phyloP scores from a whole-genome alignment of 2,329 filamentous ascomycete genomes.

The Aspergillus sp. region DNA sequence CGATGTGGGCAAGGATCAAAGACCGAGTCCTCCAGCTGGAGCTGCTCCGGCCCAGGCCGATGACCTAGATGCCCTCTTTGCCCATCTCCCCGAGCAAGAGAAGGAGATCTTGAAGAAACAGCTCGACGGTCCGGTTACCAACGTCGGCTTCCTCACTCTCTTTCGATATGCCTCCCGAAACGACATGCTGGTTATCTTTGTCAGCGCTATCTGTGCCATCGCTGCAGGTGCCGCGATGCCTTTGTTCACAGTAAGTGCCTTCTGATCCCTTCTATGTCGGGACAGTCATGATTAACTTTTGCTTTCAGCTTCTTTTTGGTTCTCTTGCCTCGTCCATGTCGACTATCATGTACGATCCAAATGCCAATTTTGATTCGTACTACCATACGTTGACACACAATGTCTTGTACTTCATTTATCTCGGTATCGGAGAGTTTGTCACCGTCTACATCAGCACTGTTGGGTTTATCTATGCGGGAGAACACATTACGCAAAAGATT shows the following conservation, averaged over 20 bases:
- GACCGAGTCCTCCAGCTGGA: constrained; percentile 40
- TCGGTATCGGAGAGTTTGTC: constrained; percentile 75
- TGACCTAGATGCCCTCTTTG: constrained; percentile 46
- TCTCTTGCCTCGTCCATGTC: constrained; percentile 69
- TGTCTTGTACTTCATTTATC: constrained; percentile 80
- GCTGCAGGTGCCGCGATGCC: constrained; percentile 70
- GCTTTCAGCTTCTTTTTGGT: constrained; percentile 60
- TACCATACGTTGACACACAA: constrained; percentile 55
- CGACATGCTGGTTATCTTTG: constrained; percentile 59
- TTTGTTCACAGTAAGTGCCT: constrained; percentile 62
- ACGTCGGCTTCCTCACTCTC: constrained; percentile 60
- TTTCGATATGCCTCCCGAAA: constrained; percentile 66
- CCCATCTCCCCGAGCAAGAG: constrained; percentile 62
- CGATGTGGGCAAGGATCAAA: constrained; percentile 10
- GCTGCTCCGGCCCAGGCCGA: constrained; percentile 22
- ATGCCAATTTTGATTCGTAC: too few relatives aligned
- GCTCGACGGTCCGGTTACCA: constrained; percentile 59
- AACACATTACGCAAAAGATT: constrained; percentile 73
- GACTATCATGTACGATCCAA: constrained; percentile 41
- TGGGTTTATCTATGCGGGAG: constrained; percentile 83
- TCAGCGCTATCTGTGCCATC: constrained; percentile 62
- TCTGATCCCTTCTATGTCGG: not conserved
- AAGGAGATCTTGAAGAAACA: constrained; percentile 64
- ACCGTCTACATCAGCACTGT: constrained; percentile 76
- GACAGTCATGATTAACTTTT: constrained; percentile 5